Percentiles rank a stretch among this genome's conserved stretches.
phyloP scores from a whole-genome alignment of 257 asterid genomes.

The Scutellaria barbata region DNA sequence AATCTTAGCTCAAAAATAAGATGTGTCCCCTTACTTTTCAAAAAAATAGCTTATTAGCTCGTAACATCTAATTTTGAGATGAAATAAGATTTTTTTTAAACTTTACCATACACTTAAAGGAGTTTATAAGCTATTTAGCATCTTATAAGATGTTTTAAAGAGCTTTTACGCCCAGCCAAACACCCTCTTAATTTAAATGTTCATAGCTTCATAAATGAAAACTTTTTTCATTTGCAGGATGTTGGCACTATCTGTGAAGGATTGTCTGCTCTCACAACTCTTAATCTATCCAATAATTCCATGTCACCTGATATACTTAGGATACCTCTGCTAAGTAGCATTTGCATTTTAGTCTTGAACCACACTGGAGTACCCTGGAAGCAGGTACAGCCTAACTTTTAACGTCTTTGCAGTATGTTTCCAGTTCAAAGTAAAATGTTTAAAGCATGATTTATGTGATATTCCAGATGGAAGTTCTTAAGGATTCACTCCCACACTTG shows the following conservation, averaged over 20 bases:
- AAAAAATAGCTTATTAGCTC: no score
- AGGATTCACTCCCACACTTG: conserved; percentile 61
- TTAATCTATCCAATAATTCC: conserved; percentile 72
- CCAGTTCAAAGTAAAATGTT: conserved; percentile 11
- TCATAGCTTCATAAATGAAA: conserved; percentile 21
- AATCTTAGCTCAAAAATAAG: no score
- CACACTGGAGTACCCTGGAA: conserved; percentile 77
- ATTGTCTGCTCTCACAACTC: conserved; percentile 69
- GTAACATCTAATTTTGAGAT: no score
- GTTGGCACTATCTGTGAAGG: conserved; percentile 68
- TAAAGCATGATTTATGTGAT: conserved; percentile 27
- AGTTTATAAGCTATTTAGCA: no score
- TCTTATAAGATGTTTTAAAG: no score
- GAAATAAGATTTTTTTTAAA: no score
- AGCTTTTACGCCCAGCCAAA: no score
- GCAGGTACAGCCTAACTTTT: conserved; percentile 56
- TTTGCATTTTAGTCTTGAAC: conserved; percentile 78
- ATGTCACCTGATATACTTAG: conserved; percentile 57
- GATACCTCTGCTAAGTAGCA: conserved; percentile 58
- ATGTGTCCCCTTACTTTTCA: no score
- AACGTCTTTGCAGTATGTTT: conserved; percentile 15
- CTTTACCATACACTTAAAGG: no score
- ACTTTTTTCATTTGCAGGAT: conserved; percentile 57
- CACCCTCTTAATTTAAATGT: not conserved
- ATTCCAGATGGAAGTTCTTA: conserved; percentile 80